Evolutionary conservation across 768 basidiomycete genomes (phyloP).

Genomic region (Lyophyllum shimeji): DNA sequence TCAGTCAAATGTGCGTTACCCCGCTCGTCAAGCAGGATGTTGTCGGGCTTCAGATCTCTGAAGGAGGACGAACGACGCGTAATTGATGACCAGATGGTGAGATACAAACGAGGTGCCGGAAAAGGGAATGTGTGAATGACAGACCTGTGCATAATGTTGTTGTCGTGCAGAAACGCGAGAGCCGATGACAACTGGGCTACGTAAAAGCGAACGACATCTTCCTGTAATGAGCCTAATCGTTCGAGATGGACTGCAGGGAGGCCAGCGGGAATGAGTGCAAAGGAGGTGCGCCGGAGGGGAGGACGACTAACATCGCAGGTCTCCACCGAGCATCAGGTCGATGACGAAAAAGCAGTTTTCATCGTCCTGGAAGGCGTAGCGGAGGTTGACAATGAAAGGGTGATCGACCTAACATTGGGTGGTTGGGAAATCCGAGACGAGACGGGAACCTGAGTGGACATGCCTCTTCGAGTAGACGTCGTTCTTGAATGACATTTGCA

Average conservation of each 20-base stretch:
- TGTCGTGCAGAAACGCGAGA: slow-evolving; percentile 87
- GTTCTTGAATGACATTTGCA: slow-evolving; percentile 95
- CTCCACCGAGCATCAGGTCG: slow-evolving; percentile 96
- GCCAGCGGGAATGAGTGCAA: slow-evolving; percentile 8
- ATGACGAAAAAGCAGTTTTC: slow-evolving; percentile 99
- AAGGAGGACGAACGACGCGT: background rate
- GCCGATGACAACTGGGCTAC: slow-evolving; percentile 89
- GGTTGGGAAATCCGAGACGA: slow-evolving; percentile 13
- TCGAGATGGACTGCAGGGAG: slow-evolving; percentile 77
- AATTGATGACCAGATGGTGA: slow-evolving; percentile 16
- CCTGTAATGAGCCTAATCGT: slow-evolving; percentile 68
- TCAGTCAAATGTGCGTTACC: slow-evolving; percentile 97
- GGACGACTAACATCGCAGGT: slow-evolving; percentile 78
- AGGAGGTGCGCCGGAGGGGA: slow-evolving; percentile 1
- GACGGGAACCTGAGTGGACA: slow-evolving; percentile 5
- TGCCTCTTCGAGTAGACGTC: slow-evolving; percentile 93
- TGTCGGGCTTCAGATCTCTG: slow-evolving; percentile 96
- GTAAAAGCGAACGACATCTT: slow-evolving; percentile 84
- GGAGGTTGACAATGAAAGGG: slow-evolving; percentile 90
- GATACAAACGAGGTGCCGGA: slow-evolving; percentile 22
- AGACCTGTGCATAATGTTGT: slow-evolving; percentile 94
- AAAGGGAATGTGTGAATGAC: slow-evolving; percentile 23
- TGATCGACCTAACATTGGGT: slow-evolving; percentile 75
- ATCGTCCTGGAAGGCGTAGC: slow-evolving; percentile 97
- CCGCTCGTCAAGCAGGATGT: slow-evolving; percentile 92